Evolutionary conservation across 139 green algal species (phyloP).

Genomic region (Microglena sp.): DNA sequence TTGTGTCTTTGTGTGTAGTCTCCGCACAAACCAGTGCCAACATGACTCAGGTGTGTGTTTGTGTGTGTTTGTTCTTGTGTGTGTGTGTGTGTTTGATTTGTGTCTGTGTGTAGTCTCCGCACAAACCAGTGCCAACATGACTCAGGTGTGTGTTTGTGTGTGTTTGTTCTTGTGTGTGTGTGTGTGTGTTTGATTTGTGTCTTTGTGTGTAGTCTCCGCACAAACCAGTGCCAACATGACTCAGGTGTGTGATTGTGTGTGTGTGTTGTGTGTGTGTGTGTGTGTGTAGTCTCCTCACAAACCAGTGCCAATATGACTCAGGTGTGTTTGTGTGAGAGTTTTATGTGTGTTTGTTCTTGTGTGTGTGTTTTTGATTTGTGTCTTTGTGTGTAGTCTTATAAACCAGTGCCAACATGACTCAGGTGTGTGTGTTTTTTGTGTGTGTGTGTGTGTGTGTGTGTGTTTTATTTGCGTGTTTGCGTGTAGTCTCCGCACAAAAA

Average conservation of each 20-base stretch:
- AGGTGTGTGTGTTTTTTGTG: neutral
- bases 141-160: too few relatives aligned
- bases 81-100: too few relatives aligned
- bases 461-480: neutral
- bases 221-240: too few relatives aligned
- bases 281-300: slow-evolving; percentile 47
- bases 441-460: slow-evolving; percentile 6
- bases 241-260: too few relatives aligned
- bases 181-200: slow-evolving; percentile 7
- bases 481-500: slow-evolving; percentile 55
- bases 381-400: too few relatives aligned
- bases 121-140: too few relatives aligned
- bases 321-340: too few relatives aligned
- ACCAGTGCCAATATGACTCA: slow-evolving; percentile 70
- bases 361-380: slow-evolving; percentile 5
- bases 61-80: too few relatives aligned
- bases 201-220: too few relatives aligned
- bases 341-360: neutral
- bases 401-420: too few relatives aligned
- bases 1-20: slow-evolving; percentile 23
- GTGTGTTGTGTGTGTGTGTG: neutral
- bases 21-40: slow-evolving; percentile 65
- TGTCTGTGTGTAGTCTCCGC: too few relatives aligned
- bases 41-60: slow-evolving; percentile 46
- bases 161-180: too few relatives aligned